Base-by-base conservation (phyloP, 148 eudicot species). In the Tetragonia tetragonoides region DNA sequence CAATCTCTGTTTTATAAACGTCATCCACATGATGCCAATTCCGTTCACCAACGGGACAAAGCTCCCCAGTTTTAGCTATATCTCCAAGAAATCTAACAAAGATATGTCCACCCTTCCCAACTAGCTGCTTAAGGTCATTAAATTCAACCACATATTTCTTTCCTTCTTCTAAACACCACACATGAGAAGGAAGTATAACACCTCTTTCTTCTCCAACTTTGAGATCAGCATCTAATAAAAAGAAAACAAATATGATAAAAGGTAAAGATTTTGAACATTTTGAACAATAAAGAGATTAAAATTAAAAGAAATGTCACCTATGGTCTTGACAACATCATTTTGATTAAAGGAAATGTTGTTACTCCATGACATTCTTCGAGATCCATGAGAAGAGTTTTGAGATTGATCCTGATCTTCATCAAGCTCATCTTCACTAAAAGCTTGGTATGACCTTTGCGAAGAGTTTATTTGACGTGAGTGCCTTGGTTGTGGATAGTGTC, bases 31-130 rank as follows among this genome's bases (percentile, higher is more conserved):
- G 34, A 73, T 37, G 47, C 75, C 75, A 73, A 34, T 39, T 73
- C 7, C 2, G 28, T 18, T 17, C 65, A 56, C 75, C 75, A 54
- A 73, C 38, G 10, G 75, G 75, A n/a, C 63, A 56, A 17, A 73
- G 28, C 5, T 38, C 65, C 16, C 75, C 65, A 10, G 3, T 57
- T 41, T 73, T 73, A 7, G 75, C 75, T 2, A 56, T 61, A n/a
- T 73, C 75, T 57, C 75, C 75, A 20, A 73, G 65, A 57, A 56
- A 57, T 18, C 75, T 73, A n/a, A 73, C 21, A 14, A 73, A 28
- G 21, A 73, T 28, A 37, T 56, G 44, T 18, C 75, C 75, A 23
- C 74, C 64, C 34, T 73, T 73, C 28, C 41, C 61, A 10, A 73
- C 57, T 7, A 49, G 75, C n/a, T 73, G 65, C 21, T 73, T 61